These are phyloP conservation scores for Beauveria medogensis DNA, from an alignment of 2,329 filamentous ascomycete genomes.

Conservation along the genomic window DNA sequence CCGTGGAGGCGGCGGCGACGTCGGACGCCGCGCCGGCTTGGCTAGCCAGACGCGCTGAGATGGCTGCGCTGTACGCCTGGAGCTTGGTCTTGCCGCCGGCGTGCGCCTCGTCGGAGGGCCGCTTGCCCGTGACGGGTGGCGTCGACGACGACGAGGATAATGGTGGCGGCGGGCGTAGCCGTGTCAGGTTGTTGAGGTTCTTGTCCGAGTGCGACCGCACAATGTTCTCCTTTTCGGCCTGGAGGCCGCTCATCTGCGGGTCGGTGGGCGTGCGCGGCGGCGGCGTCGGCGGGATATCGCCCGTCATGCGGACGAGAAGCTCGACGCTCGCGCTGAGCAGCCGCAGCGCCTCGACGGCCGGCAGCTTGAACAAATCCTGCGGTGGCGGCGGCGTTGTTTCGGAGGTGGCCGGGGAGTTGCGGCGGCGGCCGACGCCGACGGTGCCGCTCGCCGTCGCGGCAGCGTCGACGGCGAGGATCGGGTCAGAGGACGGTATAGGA, in stretches of 20 bases:
- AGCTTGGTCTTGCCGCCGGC: slow-evolving; percentile 14
- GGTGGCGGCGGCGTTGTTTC: slow-evolving; percentile 15
- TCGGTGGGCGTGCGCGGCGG: slow-evolving; percentile 55
- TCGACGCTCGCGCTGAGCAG: slow-evolving; percentile 68
- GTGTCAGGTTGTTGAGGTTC: slow-evolving; percentile 43
- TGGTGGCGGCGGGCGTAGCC: slow-evolving; percentile 27
- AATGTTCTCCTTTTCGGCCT: slow-evolving; percentile 54
- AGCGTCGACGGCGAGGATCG: slow-evolving; percentile 20
- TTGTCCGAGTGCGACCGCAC: slow-evolving; percentile 49
- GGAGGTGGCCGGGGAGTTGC: slow-evolving; percentile 17
- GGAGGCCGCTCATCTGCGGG: slow-evolving; percentile 58
- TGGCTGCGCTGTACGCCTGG: slow-evolving; percentile 21
- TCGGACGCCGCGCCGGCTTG: slow-evolving; percentile 11
- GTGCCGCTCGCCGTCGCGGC: background rate
- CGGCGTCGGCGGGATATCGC: slow-evolving; percentile 75
- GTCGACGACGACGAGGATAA: background rate
- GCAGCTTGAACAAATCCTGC: slow-evolving; percentile 64
- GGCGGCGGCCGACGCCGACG: background rate
- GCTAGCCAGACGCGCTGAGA: slow-evolving; percentile 20
- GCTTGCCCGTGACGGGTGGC: slow-evolving; percentile 8
- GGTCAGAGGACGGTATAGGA: slow-evolving; percentile 34
- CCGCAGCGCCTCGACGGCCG: slow-evolving; percentile 67
- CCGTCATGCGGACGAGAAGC: slow-evolving; percentile 61
- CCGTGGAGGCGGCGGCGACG: background rate
- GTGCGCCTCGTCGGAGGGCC: slow-evolving; percentile 1